phyloP scores from a whole-genome alignment of 495 filamentous ascomycete genomes.

The Neohortaea acidophila region DNA sequence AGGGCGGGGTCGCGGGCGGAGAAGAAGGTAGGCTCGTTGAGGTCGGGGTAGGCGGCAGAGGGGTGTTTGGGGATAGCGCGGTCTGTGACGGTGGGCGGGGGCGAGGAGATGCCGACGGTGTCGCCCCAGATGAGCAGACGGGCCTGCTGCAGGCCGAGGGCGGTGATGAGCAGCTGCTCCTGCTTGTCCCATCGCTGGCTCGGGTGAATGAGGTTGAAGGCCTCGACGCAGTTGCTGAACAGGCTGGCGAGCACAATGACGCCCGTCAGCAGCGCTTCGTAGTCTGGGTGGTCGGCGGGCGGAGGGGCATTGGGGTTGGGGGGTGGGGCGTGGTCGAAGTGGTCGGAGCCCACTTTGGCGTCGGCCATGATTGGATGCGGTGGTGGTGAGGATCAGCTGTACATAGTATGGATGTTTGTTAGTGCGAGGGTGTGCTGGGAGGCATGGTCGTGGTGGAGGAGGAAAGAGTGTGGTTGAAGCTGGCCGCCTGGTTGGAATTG shows the following conservation, averaged over 20 bases:
- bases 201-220: slow-evolving; percentile 24
- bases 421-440: too few relatives aligned
- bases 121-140: slow-evolving; percentile 27
- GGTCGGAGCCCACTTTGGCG: too few relatives aligned
- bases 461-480: too few relatives aligned
- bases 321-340: too few relatives aligned
- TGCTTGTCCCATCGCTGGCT: slow-evolving; percentile 16
- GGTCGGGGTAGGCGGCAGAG: slow-evolving; percentile 22
- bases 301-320: too few relatives aligned
- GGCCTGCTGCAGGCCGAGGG: slow-evolving; percentile 25
- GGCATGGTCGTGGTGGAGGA: too few relatives aligned
- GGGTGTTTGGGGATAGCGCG: slow-evolving; percentile 23
- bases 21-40: slow-evolving; percentile 23
- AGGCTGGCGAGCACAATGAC: slow-evolving; percentile 22
- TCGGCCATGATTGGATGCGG: too few relatives aligned
- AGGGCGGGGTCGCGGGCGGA: slow-evolving; percentile 19
- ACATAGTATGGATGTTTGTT: too few relatives aligned
- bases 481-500: too few relatives aligned
- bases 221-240: slow-evolving; percentile 27
- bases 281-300: slow-evolving; percentile 6
- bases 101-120: slow-evolving; percentile 23
- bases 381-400: too few relatives aligned
- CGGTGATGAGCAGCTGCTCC: slow-evolving; percentile 21
- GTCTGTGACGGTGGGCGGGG: slow-evolving; percentile 19
- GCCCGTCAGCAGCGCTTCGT: slow-evolving; percentile 19